Conservation (phyloP, 148 eudicot genomes). For the Hydrangea macrophylla region DNA sequence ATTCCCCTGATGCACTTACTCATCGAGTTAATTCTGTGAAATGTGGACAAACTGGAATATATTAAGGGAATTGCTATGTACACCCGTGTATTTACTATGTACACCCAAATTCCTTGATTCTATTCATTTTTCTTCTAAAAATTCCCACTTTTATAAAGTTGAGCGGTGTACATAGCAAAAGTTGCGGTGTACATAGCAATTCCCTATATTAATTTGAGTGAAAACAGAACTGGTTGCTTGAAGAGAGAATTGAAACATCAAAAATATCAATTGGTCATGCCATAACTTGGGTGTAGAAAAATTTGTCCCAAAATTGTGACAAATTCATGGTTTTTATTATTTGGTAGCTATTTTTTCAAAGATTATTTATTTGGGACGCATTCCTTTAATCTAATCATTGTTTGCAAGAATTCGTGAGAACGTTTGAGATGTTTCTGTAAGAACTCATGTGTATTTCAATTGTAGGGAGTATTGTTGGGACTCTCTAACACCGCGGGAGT, state of each 20-base stretch:
- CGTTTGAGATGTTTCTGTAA: slow-evolving; percentile 23
- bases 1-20: not conserved
- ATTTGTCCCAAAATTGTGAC: no score
- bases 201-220: not conserved
- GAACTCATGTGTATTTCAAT: not conserved
- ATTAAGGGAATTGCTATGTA: no score
- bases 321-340: not conserved
- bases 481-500: slow-evolving; percentile 95
- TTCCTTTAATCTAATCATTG: slow-evolving; percentile 32
- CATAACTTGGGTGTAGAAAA: slow-evolving; percentile 49
- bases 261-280: slow-evolving; percentile 24
- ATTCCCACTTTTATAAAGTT: no score
- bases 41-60: not conserved
- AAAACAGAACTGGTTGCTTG: not conserved
- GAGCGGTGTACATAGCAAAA: no score
- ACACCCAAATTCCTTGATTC: no score
- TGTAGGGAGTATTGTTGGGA: slow-evolving; percentile 84
- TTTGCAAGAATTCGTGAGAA: slow-evolving; percentile 26
- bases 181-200: no score
- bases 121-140: no score
- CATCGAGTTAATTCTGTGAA: not conserved
- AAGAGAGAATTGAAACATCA: not conserved
- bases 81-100: no score
- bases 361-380: slow-evolving; percentile 42
- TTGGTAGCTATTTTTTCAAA: slow-evolving; percentile 5